A percentile compares a stretch with the other conserved stretches of the same genome.
phyloP scores from a whole-genome alignment of 495 filamentous ascomycete species.

The Penicillium ucsense region DNA sequence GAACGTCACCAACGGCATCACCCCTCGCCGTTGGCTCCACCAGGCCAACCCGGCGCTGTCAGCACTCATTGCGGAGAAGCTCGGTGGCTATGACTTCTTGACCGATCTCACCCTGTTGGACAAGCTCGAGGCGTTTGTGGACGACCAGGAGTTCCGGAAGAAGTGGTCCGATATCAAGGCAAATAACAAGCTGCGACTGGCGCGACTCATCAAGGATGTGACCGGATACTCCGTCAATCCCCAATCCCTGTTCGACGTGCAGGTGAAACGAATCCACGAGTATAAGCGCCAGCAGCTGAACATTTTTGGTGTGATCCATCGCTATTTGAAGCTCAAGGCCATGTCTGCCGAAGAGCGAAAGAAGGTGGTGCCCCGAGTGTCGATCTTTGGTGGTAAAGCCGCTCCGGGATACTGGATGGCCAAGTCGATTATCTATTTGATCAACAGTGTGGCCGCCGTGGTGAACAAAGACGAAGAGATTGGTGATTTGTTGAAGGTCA shows the following conservation, averaged over 20 bases:
- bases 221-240: conserved; percentile 78
- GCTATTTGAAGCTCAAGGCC: conserved; percentile 80
- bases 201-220: conserved; percentile 76
- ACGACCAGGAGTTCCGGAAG: conserved; percentile 82
- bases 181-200: conserved; percentile 70
- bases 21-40: conserved; percentile 89
- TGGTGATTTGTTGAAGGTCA: conserved; percentile 89
- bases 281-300: conserved; percentile 99
- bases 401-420: conserved; percentile 99
- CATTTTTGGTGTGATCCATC: conserved; percentile 95
- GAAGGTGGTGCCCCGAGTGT: conserved; percentile 84
- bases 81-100: conserved; percentile 71
- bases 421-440: conserved; percentile 94
- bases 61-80: conserved; percentile 82
- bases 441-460: conserved; percentile 85
- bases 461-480: conserved; percentile 88
- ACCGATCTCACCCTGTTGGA: conserved; percentile 80
- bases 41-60: conserved; percentile 93
- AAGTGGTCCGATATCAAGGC: conserved; percentile 89
- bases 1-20: conserved; percentile 97
- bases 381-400: conserved; percentile 95
- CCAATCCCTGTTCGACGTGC: conserved; percentile 82
- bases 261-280: conserved; percentile 98
- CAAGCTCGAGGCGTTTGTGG: conserved; percentile 66
- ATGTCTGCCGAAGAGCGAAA: conserved; percentile 78